Base-by-base conservation (phyloP, 257 asterid species). In the Nicotiana obtusifolia region DNA sequence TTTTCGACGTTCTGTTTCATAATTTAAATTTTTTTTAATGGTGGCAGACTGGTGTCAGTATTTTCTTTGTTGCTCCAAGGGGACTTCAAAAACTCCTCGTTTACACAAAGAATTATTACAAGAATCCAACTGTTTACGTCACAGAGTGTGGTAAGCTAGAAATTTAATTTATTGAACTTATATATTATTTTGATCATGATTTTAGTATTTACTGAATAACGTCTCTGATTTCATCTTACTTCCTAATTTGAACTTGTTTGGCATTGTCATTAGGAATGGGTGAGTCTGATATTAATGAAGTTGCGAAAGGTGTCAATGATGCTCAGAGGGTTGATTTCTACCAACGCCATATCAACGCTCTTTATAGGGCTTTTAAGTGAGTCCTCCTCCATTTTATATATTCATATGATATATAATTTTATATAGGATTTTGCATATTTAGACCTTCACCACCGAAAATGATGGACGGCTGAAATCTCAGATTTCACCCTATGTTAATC, bases 1-100 rank as follows among this genome's bases (percentile, higher is more conserved):
- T 2, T 10, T 4, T 60, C 6, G 16, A 61, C 17, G 5, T 24
- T 65, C 24, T 28, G 24, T 22, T 71, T 71, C 35, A 71, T 20
- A 5, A 44, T 71, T 44, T 41, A 5, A 7, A 41, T 20, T 3
- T 30, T 10, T 37, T 8, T 41, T 20, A 22, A 73, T 44, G 49
- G 57, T 52, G 69, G 77, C 91, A 91, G 95, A 88, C 93, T 0
- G 89, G 90, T 44, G 81, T 80, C 0, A 66, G 76, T 19, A 60
- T 16, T 17, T 84, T 85, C 52, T 80, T 15, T 53, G 86, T 83
- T 49, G 88, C 84, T 65, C 93, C 93, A n/a, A 75, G 37, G 35
- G 95, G 93, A 56, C 89, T 91, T 49, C 56, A 64, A 64, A 86
- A 89, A 62, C 85, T 90, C 54, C 84, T 89, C 1, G 53, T 44